Conservation (phyloP, 2,329 filamentous ascomycete species). For the Beauveria pseudobassiana region DNA sequence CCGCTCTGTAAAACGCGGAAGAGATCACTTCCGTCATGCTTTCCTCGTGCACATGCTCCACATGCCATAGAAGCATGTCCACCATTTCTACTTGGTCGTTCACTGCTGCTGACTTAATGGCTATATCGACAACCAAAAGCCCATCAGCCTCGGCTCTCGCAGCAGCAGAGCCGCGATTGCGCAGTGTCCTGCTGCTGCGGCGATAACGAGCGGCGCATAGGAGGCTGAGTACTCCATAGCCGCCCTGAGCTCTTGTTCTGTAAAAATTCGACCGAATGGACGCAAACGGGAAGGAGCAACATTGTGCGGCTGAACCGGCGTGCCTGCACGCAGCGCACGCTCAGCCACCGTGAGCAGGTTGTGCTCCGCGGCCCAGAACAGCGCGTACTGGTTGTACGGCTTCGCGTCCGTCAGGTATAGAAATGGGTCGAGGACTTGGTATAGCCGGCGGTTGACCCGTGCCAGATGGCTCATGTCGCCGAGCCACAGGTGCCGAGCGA, state of each 20-base stretch:
- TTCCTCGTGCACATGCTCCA: neutral
- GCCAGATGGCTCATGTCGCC: constrained; percentile 7
- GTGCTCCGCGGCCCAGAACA: constrained; percentile 1
- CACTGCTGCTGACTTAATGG: rapidly evolving
- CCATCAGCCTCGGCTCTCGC: neutral
- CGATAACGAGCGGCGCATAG: neutral
- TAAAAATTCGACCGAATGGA: neutral
- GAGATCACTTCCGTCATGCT: no score
- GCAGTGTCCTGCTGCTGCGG: neutral
- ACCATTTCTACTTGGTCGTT: neutral
- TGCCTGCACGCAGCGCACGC: neutral
- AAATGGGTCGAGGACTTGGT: neutral
- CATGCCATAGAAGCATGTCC: neutral
- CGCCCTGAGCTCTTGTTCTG: neutral
- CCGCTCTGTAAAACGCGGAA: neutral
- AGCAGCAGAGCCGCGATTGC: neutral
- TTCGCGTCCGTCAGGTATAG: neutral
- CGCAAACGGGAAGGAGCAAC: neutral
- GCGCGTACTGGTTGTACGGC: constrained; percentile 4
- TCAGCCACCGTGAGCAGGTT: neutral
- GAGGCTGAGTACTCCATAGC: no score
- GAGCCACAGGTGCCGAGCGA: neutral
- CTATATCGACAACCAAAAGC: rapidly evolving
- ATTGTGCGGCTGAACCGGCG: neutral
- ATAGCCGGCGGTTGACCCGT: neutral